Percentiles rank a stretch among this genome's conserved stretches.
Evolutionary conservation across 768 basidiomycete genomes (phyloP).

Genomic region (Pleurotus giganteus): DNA sequence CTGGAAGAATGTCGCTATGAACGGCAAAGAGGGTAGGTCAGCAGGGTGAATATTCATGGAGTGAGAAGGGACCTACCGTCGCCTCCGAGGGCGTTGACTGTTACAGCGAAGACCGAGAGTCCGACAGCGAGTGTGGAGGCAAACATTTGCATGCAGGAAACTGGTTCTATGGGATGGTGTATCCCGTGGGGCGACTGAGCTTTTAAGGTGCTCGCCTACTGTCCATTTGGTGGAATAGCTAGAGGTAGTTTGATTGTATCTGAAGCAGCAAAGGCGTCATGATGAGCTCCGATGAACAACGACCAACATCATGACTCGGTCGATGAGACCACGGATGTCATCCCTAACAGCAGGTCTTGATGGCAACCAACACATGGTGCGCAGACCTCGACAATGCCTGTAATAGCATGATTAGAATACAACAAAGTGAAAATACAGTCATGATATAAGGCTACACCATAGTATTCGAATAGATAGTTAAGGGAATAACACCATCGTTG

Average conservation of each 20-base stretch:
- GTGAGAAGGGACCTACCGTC: background rate
- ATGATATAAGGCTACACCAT: background rate
- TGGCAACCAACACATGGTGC: too few relatives aligned
- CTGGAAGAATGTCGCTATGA: slow-evolving; percentile 8
- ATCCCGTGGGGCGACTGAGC: background rate
- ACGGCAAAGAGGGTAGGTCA: background rate
- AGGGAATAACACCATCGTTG: background rate
- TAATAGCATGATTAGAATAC: background rate
- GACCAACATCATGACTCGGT: too few relatives aligned
- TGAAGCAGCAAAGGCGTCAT: too few relatives aligned
- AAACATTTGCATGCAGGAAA: background rate
- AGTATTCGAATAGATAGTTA: background rate
- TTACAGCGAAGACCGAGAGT: background rate
- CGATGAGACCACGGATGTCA: too few relatives aligned
- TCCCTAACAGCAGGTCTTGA: too few relatives aligned
- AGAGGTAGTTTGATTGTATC: too few relatives aligned
- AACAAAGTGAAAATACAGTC: background rate
- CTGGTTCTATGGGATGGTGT: background rate
- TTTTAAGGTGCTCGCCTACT: too few relatives aligned
- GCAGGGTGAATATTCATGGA: background rate
- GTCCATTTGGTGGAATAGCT: too few relatives aligned
- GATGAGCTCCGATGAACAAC: too few relatives aligned
- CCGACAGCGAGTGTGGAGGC: background rate
- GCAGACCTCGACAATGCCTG: too few relatives aligned
- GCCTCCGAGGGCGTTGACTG: slow-evolving; percentile 6